Conservation (phyloP, 2,329 filamentous ascomycete species). For the Pleurostoma richardsiae region DNA sequence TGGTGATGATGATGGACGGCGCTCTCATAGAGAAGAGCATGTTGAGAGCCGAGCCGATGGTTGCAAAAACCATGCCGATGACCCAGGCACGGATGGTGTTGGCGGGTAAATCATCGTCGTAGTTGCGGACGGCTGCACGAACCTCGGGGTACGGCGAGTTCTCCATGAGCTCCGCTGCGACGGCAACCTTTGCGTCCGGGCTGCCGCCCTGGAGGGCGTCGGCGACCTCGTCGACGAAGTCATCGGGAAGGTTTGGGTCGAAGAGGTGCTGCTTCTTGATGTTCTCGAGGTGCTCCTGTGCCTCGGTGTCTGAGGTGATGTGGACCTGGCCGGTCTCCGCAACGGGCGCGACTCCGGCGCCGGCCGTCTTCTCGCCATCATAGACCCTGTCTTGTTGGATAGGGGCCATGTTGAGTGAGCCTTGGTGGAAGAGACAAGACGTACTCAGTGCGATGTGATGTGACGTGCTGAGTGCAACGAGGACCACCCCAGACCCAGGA, state of each 20-base stretch:
- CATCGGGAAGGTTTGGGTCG: conserved; percentile 2
- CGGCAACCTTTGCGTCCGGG: background rate
- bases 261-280: conserved; percentile 2
- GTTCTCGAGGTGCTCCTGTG: background rate
- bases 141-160: conserved; percentile 13
- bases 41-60: conserved; percentile 6
- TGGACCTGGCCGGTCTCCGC: too few relatives aligned
- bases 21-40: conserved; percentile 6
- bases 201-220: conserved; percentile 1
- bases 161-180: conserved; percentile 4
- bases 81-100: conserved; percentile 8
- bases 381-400: too few relatives aligned
- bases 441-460: too few relatives aligned
- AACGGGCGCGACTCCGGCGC: too few relatives aligned
- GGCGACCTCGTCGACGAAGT: conserved; percentile 3
- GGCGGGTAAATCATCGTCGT: conserved; percentile 7
- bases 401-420: too few relatives aligned
- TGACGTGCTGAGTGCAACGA: too few relatives aligned
- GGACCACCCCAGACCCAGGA: too few relatives aligned
- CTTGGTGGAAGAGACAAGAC: too few relatives aligned
- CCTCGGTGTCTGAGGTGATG: too few relatives aligned
- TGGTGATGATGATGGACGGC: conserved; percentile 5
- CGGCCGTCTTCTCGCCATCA: too few relatives aligned
- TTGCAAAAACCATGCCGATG: conserved; percentile 5
- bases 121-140: conserved; percentile 19